Evolutionary conservation across 257 asterid species (phyloP).

Genomic region (Rubia yunnanensis): DNA sequence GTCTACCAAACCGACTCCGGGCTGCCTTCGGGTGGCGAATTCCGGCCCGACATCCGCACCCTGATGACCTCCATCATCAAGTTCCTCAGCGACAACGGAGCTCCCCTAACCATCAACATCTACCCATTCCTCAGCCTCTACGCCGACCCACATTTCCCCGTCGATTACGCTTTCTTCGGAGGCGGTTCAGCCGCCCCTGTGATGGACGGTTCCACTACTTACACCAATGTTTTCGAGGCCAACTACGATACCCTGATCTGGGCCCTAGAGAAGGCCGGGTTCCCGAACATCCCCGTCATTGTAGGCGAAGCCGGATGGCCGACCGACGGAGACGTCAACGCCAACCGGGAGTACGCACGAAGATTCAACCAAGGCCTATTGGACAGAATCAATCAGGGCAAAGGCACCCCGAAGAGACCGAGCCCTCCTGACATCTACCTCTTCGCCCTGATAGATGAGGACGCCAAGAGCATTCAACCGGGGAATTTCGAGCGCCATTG

Average conservation of each 20-base stretch:
- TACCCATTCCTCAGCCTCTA: constrained; percentile 38
- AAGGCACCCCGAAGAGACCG: constrained; percentile 63
- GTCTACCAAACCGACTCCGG: constrained; percentile 26
- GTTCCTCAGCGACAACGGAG: constrained; percentile 29
- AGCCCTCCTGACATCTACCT: constrained; percentile 52
- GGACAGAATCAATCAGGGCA: constrained; percentile 41
- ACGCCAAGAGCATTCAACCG: constrained; percentile 56
- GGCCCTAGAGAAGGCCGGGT: constrained; percentile 77
- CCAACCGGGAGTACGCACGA: constrained; percentile 48
- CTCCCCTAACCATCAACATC: constrained; percentile 35
- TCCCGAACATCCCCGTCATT: constrained; percentile 42
- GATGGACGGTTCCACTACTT: constrained; percentile 49
- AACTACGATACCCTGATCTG: constrained; percentile 75
- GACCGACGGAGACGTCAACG: constrained; percentile 55
- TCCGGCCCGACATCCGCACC: constrained; percentile 26
- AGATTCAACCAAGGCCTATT: constrained; percentile 71
- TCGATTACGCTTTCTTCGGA: constrained; percentile 50
- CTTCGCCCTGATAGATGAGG: constrained; percentile 66
- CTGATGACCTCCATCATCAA: constrained; percentile 32
- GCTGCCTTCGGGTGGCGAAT: constrained; percentile 33
- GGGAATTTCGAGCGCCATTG: constrained; percentile 91
- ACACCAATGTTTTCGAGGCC: constrained; percentile 78
- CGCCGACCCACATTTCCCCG: constrained; percentile 35
- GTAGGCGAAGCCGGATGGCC: constrained; percentile 97
- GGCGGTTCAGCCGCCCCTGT: constrained; percentile 48